Base-by-base conservation (phyloP, 2,329 filamentous ascomycete species). In the Colletotrichum navitas region DNA sequence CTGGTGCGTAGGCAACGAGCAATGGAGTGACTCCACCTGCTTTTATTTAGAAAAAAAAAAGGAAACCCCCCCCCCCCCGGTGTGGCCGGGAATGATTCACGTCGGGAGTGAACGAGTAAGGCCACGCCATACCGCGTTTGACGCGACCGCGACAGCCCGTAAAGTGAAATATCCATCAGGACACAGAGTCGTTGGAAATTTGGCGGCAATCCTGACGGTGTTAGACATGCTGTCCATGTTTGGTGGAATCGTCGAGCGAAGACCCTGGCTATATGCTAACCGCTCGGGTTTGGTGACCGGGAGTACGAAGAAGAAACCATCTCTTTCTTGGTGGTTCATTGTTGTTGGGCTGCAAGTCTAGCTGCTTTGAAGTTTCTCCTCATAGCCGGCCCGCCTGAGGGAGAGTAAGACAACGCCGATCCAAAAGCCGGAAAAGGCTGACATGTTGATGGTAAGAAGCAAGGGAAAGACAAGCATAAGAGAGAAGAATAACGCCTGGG, bases 391-490 rank as follows among this genome's bases (percentile, higher is more conserved):
- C 39, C 34, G 41, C 12, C 39, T 26, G 41, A 71, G 68, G 64
- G 68, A 71, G 51, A 51, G 10, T 41, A 43, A 68, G 58, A 68
- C 68, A 71, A 39, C 41, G 51, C 45, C 58, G 58, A 63, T 62
- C 29, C 36, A 16, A 4, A 47, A 45, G 51, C 63, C 29, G 41
- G 26, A 71, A 24, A 41, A 58, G 68, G 52, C 43, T 59, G 56
- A 55, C 49, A 67, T 34, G 21, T 62, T 49, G 49, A 68, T 63
- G 12, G 68, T 54, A 51, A 58, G 68, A 68, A 58, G 56, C 64
- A 71, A 68, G 68, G 68, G 58, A 39, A 68, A 39, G 41, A 21
- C 43, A 47, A n/a, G 21, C 16, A 12, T 21, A 47, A 56, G 41
- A 63, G 36, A 63, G 18, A 47, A 68, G 26, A 41, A 32, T 24